These are phyloP conservation scores for Rhizophagus clarus DNA, from an alignment of 192 early-diverging fungal genomes.

Conservation along the genomic window DNA sequence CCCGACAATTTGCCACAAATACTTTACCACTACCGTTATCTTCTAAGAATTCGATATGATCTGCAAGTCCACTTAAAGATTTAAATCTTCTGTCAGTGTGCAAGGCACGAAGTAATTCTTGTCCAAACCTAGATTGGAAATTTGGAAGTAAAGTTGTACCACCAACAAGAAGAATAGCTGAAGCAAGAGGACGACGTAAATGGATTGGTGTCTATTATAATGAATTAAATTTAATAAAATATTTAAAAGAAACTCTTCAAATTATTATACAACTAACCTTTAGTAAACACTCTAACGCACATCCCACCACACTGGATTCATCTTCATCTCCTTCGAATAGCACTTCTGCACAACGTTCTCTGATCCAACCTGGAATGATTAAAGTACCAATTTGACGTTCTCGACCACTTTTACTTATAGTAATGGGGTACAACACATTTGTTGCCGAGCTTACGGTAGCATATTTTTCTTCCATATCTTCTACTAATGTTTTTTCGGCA, in stretches of 20 bases:
- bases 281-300: conserved; percentile 57
- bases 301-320: conserved; percentile 56
- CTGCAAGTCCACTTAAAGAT: conserved; percentile 46
- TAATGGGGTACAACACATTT: conserved; percentile 49
- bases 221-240: conserved; percentile 31
- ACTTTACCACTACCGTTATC: conserved; percentile 56
- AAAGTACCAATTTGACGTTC: conserved; percentile 47
- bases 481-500: conserved; percentile 35
- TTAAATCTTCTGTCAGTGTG: conserved; percentile 52
- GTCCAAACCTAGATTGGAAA: conserved; percentile 60
- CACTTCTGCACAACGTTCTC: conserved; percentile 78
- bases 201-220: conserved; percentile 65
- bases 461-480: conserved; percentile 53
- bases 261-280: conserved; percentile 35
- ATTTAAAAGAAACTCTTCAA: background rate
- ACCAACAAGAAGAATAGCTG: conserved; percentile 72
- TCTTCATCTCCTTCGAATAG: conserved; percentile 80
- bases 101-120: conserved; percentile 61
- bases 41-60: conserved; percentile 60
- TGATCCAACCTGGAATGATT: conserved; percentile 82
- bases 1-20: conserved; percentile 68
- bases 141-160: conserved; percentile 78
- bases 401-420: conserved; percentile 40
- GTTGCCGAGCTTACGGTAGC: conserved; percentile 46
- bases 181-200: conserved; percentile 64